Evolutionary conservation across 2,329 filamentous ascomycete species (phyloP).

Genomic region (Aspergillus clavatus): DNA sequence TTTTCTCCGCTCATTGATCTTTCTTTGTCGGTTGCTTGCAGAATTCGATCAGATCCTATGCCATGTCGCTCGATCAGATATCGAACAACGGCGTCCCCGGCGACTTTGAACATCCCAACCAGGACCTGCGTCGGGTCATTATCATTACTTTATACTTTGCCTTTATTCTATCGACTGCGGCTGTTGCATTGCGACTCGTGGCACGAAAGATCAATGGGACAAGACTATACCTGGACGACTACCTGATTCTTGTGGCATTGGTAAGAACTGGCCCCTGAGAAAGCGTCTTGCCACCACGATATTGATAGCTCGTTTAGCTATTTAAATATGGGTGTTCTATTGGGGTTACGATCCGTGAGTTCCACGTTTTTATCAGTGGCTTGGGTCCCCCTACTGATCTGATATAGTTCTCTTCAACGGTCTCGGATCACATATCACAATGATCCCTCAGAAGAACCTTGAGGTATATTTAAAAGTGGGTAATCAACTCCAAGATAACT

Average conservation of each 20-base stretch:
- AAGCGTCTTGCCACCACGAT: too few species aligned
- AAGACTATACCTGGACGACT: constrained; percentile 27
- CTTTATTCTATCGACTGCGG: constrained; percentile 21
- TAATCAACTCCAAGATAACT: background rate
- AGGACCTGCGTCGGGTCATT: constrained; percentile 17
- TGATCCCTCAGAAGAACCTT: constrained; percentile 22
- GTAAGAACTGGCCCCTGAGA: constrained; percentile 6
- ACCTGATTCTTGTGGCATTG: constrained; percentile 27
- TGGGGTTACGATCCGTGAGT: constrained; percentile 24
- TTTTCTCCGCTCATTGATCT: constrained; percentile 6
- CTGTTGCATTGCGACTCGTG: constrained; percentile 24
- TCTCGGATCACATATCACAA: constrained; percentile 25
- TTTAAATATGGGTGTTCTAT: constrained; percentile 30
- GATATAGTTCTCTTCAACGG: constrained; percentile 23
- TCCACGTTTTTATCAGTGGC: background rate
- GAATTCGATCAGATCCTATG: constrained; percentile 1
- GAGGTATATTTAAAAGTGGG: constrained; percentile 22
- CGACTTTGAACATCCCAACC: constrained; percentile 25
- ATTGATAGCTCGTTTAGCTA: constrained; percentile 13
- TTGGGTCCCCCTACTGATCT: background rate
- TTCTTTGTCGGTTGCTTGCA: constrained; percentile 1
- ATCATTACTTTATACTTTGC: constrained; percentile 24
- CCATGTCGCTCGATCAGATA: constrained; percentile 17
- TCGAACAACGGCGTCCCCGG: constrained; percentile 11
- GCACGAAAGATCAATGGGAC: constrained; percentile 23